Evolutionary conservation across 352 stramenopile genomes (phyloP).

Genomic region (Phytophthora litchii): DNA sequence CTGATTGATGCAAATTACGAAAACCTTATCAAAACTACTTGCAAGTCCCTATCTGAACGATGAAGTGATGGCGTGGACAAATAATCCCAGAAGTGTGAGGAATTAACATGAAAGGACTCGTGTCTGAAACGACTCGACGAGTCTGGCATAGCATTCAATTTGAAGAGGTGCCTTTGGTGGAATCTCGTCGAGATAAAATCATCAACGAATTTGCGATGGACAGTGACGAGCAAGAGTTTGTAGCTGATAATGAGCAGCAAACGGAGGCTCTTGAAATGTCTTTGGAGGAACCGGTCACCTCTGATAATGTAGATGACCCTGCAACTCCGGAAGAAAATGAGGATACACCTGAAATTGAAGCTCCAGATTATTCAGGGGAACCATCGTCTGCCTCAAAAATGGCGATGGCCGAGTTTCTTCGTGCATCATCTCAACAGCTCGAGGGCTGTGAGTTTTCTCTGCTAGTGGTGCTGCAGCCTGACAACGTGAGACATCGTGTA

Average conservation of each 20-base stretch:
- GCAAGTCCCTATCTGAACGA: slow-evolving; percentile 2
- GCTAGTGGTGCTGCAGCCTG: slow-evolving; percentile 74
- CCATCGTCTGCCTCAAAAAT: slow-evolving; percentile 19
- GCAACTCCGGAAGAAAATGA: slow-evolving; percentile 23
- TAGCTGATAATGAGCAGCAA: slow-evolving; percentile 12
- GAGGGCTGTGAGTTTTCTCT: slow-evolving; percentile 53
- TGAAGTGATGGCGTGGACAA: not conserved
- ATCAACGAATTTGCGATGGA: slow-evolving; percentile 19
- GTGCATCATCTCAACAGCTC: slow-evolving; percentile 24
- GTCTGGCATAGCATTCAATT: slow-evolving; percentile 6
- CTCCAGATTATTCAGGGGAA: slow-evolving; percentile 6
- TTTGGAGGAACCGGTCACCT: slow-evolving; percentile 5
- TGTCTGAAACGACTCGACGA: slow-evolving; percentile 18
- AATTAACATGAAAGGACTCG: slow-evolving; percentile 5
- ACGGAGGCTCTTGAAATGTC: slow-evolving; percentile 6
- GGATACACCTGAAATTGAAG: not conserved
- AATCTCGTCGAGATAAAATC: not conserved
- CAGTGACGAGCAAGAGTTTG: slow-evolving; percentile 13
- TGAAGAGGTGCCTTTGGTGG: slow-evolving; percentile 13
- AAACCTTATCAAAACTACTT: slow-evolving; percentile 14
- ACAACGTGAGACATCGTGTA: slow-evolving; percentile 77
- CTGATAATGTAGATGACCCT: slow-evolving; percentile 18
- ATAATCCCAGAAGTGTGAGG: too few relatives aligned
- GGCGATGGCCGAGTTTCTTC: slow-evolving; percentile 43
- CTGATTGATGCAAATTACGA: slow-evolving; percentile 29